Percentiles rank a stretch among this genome's conserved stretches.
Evolutionary conservation across 140 eudicot species (phyloP).

Genomic region (Flaveria floridana): DNA sequence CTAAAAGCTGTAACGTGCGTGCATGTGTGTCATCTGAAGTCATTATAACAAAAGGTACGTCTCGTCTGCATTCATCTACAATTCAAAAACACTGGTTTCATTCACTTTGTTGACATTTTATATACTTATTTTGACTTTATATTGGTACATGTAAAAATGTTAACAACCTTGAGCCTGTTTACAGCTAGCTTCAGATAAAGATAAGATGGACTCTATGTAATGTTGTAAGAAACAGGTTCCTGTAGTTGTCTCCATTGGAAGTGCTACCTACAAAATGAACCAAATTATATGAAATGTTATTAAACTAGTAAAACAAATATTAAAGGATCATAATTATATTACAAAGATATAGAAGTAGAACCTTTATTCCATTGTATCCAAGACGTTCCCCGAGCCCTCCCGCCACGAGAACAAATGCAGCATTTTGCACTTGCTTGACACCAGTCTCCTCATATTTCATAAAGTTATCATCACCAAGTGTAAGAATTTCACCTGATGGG

Average conservation of each 20-base stretch:
- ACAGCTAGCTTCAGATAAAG: conserved; percentile 74
- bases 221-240: conserved; percentile 84
- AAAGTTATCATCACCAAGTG: conserved; percentile 73
- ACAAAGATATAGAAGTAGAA: conserved; percentile 10
- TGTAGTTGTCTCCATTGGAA: conserved; percentile 74
- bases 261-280: conserved; percentile 65
- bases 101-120: conserved; percentile 1
- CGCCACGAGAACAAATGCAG: conserved; percentile 97
- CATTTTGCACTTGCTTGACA: conserved; percentile 68
- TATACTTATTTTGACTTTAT: not conserved
- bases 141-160: conserved; percentile 17
- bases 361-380: conserved; percentile 95
- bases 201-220: conserved; percentile 80
- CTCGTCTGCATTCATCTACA: conserved; percentile 58
- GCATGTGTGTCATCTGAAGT: conserved; percentile 95
- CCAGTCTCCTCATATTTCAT: conserved; percentile 74
- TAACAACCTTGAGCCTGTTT: conserved; percentile 54
- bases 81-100: conserved; percentile 14
- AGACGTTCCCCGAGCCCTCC: conserved; percentile 99
- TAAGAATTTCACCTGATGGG: conserved; percentile 82
- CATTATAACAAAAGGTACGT: conserved; percentile 86
- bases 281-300: conserved; percentile 17
- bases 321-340: not conserved
- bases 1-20: conserved; percentile 64
- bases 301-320: not conserved